Percentiles rank a stretch among this genome's conserved stretches.
These are phyloP conservation scores for Martiniozyma asiatica DNA, from an alignment of 1,139 yeast genomes.

Conservation along the genomic window DNA sequence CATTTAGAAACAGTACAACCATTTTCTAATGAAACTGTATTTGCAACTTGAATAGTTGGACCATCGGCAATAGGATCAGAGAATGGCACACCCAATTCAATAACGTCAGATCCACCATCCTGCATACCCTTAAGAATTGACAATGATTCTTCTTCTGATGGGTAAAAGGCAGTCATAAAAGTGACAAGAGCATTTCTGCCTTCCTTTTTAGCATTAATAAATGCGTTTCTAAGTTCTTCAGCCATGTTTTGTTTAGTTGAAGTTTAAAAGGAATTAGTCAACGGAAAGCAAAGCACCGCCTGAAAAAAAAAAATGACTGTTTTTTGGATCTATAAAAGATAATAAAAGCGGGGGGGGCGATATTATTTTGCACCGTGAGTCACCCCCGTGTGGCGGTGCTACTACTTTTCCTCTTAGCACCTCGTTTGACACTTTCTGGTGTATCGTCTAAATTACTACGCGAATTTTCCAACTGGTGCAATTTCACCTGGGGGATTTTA, in stretches of 20 bases:
- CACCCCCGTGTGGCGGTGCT: too few species aligned
- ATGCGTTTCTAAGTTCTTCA: slow-evolving; percentile 54
- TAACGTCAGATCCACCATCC: slow-evolving; percentile 89
- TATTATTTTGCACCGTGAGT: too few species aligned
- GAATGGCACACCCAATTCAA: slow-evolving; percentile 92
- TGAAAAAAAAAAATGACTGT: too few species aligned
- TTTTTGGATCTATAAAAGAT: slow-evolving; percentile 28
- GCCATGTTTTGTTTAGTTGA: slow-evolving; percentile 37
- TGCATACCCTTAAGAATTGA: slow-evolving; percentile 82
- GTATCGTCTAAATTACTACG: too few species aligned
- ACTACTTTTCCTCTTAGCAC: too few species aligned
- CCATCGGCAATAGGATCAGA: slow-evolving; percentile 99
- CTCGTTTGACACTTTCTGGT: too few species aligned
- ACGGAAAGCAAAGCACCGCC: too few species aligned
- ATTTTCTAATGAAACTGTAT: slow-evolving; percentile 64
- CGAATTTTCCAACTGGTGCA: too few species aligned
- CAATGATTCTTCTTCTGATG: slow-evolving; percentile 75
- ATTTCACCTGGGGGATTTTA: too few species aligned
- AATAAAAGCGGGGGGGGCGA: too few species aligned
- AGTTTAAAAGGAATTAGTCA: neutral
- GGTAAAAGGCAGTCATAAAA: slow-evolving; percentile 91
- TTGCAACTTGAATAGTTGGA: slow-evolving; percentile 86
- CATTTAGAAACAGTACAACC: slow-evolving; percentile 64
- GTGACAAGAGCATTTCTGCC: slow-evolving; percentile 83
- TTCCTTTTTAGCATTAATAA: slow-evolving; percentile 57